These are phyloP conservation scores for Ceratopteris richardii DNA, from an alignment of 75 land plant species.

Conservation along the genomic window DNA sequence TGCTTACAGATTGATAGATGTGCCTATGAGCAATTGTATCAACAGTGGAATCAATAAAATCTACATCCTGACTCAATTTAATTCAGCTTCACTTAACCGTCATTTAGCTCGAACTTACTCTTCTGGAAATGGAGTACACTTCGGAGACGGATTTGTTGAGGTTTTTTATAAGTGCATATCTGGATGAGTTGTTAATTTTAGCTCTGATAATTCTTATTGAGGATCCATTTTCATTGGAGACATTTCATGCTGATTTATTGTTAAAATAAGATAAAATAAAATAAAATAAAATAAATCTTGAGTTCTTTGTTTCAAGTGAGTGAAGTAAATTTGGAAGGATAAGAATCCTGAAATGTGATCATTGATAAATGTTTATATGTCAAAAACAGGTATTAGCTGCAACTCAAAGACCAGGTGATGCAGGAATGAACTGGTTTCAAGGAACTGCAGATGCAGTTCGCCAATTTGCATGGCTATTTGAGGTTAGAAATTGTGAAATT, in stretches of 20 bases:
- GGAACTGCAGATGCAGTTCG: slow-evolving; percentile 85
- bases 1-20: slow-evolving; percentile 81
- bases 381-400: slow-evolving; percentile 56
- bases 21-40: slow-evolving; percentile 98
- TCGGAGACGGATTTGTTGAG: slow-evolving; percentile 89
- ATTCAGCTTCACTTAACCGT: slow-evolving; percentile 82
- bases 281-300: too few species aligned
- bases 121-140: slow-evolving; percentile 54
- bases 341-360: too few species aligned
- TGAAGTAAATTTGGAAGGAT: too few species aligned
- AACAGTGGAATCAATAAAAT: slow-evolving; percentile 90
- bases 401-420: slow-evolving; percentile 68
- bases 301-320: too few species aligned
- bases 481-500: slow-evolving; percentile 19
- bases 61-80: slow-evolving; percentile 82
- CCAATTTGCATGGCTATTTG: slow-evolving; percentile 76
- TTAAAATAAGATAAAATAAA: too few species aligned
- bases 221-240: too few species aligned
- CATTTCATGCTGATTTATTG: too few species aligned
- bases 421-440: slow-evolving; percentile 71
- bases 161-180: slow-evolving; percentile 25
- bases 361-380: too few species aligned
- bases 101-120: slow-evolving; percentile 74
- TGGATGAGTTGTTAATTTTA: too few species aligned
- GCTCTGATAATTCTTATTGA: too few species aligned